Conservation (phyloP, 257 asterid species). For the Petunia secreta region DNA sequence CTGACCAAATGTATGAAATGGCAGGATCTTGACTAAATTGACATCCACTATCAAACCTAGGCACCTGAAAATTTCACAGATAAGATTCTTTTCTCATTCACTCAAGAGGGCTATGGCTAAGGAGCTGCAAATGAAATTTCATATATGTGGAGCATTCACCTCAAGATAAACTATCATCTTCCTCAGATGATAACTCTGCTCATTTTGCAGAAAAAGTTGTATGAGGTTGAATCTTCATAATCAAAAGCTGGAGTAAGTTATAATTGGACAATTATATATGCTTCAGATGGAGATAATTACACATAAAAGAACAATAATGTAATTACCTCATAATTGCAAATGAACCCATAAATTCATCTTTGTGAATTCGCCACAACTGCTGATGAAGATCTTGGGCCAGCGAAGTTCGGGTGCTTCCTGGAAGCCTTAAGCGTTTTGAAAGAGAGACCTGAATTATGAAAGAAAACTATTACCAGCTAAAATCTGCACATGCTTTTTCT, state of each 20-base stretch:
- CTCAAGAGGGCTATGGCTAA: background rate
- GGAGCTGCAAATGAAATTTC: constrained; percentile 14
- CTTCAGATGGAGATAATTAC: constrained; percentile 17
- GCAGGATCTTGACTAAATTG: constrained; percentile 96
- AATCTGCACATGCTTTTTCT: background rate
- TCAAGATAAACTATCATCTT: constrained; percentile 88
- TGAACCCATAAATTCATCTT: constrained; percentile 75
- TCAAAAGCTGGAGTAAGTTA: constrained; percentile 20
- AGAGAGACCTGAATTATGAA: constrained; percentile 70
- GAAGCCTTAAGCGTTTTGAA: constrained; percentile 76
- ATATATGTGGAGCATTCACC: constrained; percentile 49
- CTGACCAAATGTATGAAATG: constrained; percentile 77
- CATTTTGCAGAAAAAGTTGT: constrained; percentile 81
- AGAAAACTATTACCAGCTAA: background rate
- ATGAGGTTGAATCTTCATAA: constrained; percentile 80
- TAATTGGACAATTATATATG: constrained; percentile 3
- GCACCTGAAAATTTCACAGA: constrained; percentile 51
- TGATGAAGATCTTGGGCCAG: constrained; percentile 52
- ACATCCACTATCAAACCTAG: constrained; percentile 90
- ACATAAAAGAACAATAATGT: constrained; percentile 7
- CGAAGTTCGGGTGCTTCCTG: constrained; percentile 54
- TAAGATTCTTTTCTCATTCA: constrained; percentile 17
- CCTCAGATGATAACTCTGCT: constrained; percentile 67
- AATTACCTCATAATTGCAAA: constrained; percentile 97
- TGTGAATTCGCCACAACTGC: constrained; percentile 86